Conservation (phyloP, 306 rosid species). For the Trifolium dubium region DNA sequence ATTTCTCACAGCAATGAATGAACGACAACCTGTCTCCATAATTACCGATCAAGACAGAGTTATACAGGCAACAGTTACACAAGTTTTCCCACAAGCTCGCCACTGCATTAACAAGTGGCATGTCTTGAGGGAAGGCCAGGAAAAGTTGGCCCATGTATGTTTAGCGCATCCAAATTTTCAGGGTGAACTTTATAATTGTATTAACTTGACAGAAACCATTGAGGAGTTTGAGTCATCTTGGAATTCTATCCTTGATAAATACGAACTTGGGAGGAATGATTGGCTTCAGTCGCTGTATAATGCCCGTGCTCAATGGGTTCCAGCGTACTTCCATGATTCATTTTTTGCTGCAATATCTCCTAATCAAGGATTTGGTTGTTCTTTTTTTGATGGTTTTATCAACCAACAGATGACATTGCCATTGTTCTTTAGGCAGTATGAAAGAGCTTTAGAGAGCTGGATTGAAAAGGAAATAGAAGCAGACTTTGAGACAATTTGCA, state of each 20-base stretch:
- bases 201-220: slow-evolving; percentile 87
- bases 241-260: slow-evolving; percentile 78
- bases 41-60: slow-evolving; percentile 83
- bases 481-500: slow-evolving; percentile 83
- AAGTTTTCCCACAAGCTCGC: slow-evolving; percentile 83
- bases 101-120: slow-evolving; percentile 88
- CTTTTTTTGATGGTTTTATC: slow-evolving; percentile 87
- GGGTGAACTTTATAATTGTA: slow-evolving; percentile 85
- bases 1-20: slow-evolving; percentile 86
- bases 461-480: slow-evolving; percentile 88
- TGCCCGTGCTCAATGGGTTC: slow-evolving; percentile 89
- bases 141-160: slow-evolving; percentile 81
- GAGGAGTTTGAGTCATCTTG: slow-evolving; percentile 94
- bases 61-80: slow-evolving; percentile 76
- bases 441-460: slow-evolving; percentile 78
- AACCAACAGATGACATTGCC: slow-evolving; percentile 85
- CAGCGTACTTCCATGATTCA: slow-evolving; percentile 84
- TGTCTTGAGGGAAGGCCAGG: slow-evolving; percentile 93
- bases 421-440: slow-evolving; percentile 89
- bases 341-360: slow-evolving; percentile 85
- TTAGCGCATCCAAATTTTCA: slow-evolving; percentile 76
- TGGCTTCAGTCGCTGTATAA: slow-evolving; percentile 79
- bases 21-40: slow-evolving; percentile 73
- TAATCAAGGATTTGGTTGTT: slow-evolving; percentile 68
- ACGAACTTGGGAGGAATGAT: slow-evolving; percentile 79